These are phyloP conservation scores for Gymnopilus dilepis DNA, from an alignment of 768 basidiomycete genomes.

Conservation along the genomic window DNA sequence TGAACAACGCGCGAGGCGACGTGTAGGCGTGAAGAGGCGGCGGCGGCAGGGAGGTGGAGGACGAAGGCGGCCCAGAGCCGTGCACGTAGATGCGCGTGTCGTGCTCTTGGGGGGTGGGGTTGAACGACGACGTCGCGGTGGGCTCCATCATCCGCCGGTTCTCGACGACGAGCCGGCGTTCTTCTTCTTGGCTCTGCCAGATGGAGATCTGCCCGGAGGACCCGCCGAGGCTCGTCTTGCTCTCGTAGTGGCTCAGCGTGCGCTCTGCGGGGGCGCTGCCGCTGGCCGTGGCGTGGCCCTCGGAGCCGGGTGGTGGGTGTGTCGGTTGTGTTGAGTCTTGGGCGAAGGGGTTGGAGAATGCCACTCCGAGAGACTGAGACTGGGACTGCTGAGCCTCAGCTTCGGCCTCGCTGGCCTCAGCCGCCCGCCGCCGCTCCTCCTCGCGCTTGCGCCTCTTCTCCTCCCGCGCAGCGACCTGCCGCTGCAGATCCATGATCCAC, in stretches of 20 bases:
- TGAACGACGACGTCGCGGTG: constrained; percentile 15
- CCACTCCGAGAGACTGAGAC: neutral
- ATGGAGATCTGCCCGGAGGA: neutral
- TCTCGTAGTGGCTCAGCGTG: neutral
- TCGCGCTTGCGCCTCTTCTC: neutral
- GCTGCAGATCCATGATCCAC: constrained; percentile 63
- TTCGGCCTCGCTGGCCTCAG: neutral
- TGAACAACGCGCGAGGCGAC: neutral
- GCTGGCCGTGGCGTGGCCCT: neutral
- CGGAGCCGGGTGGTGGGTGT: neutral
- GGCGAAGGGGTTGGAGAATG: constrained; percentile 11
- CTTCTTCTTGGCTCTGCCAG: constrained; percentile 22
- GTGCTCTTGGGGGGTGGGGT: neutral
- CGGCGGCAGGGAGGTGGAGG: neutral
- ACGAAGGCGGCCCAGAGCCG: neutral
- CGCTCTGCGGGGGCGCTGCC: no score
- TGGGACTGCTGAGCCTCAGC: no score
- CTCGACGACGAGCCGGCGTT: constrained; percentile 21
- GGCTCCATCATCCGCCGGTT: constrained; percentile 21
- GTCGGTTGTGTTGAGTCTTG: constrained; percentile 8
- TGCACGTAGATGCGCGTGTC: no score
- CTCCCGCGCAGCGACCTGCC: constrained; percentile 30
- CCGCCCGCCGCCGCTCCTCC: neutral
- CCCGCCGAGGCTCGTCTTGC: neutral
- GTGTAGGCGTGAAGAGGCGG: no score